Base-by-base conservation (phyloP, 2,329 filamentous ascomycete species). In the Fusarium ramigenum region DNA sequence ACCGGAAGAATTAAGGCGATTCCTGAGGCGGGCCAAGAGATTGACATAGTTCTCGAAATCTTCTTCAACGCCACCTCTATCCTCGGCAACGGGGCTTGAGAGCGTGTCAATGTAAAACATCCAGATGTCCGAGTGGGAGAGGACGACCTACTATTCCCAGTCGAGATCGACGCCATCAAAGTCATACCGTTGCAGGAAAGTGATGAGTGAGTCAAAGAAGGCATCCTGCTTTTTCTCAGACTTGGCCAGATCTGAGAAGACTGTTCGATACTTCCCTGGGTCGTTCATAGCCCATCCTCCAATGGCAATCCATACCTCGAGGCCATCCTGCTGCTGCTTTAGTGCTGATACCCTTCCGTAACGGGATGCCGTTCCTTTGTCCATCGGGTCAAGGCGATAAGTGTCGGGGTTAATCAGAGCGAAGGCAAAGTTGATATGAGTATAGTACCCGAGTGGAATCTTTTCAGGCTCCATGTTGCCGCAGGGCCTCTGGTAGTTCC, bases 391-490 rank as follows among this genome's bases (percentile, higher is more conserved):
- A 4, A 82, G 70, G 0, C 72, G 56, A 39, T 79, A 83, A 0
- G 78, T 79, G 0, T 46, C 44, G 0, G 82, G 80, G 28, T 83
- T 72, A 30, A 84, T 71, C 0, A 67, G 57, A 0, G 79, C 76
- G 57, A 83, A 84, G 0, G 81, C 76, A 60, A 79, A 83, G 59
- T 80, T 80, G 57, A 83, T 58, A 23, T 83, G 80, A 0, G 82
- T 82, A 32, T 79, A 80, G 18, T 60, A 19, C 44, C 77, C 9
- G 0, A 67, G 14, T 2, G 70, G 70, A 5, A 82, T 76, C 0
- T 75, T 63, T 1, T 77, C 77, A 3, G 80, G 79, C 11, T 43
- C 30, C 54, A 80, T 56, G 69, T n/a, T 59, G 6, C 75, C 63
- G 63, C 80, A 81, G 1, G 67, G 32, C 4, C 74, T 56, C 1